These are phyloP conservation scores for Boletus coccyginus DNA, from an alignment of 768 basidiomycete species.

Conservation along the genomic window DNA sequence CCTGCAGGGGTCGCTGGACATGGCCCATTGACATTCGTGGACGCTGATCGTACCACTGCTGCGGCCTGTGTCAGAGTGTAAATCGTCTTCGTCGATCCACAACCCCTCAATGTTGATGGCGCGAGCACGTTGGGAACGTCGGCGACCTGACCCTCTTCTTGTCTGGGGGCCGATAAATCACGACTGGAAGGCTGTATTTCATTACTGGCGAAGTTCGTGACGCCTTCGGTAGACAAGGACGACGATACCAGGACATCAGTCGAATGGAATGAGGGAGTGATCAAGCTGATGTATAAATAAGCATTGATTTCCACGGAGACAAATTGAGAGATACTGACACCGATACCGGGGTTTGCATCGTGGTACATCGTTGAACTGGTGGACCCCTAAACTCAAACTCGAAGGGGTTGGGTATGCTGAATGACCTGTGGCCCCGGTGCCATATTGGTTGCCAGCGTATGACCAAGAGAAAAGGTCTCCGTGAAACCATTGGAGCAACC, in stretches of 20 bases:
- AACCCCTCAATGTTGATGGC: not conserved
- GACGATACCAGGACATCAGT: no score
- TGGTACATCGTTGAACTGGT: not conserved
- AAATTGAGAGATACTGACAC: no score
- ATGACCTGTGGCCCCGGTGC: no score
- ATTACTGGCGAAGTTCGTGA: not conserved
- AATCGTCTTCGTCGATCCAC: conserved; percentile 5
- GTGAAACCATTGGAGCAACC: not conserved
- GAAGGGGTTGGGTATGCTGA: not conserved
- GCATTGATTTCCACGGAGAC: no score
- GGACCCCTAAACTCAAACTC: not conserved
- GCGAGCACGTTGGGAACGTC: not conserved
- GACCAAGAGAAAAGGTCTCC: not conserved
- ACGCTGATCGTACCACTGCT: not conserved
- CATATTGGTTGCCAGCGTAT: no score
- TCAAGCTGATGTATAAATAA: no score
- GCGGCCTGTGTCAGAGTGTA: not conserved
- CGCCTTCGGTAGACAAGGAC: no score
- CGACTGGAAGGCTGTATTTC: not conserved
- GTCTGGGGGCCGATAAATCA: not conserved
- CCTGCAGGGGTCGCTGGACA: not conserved
- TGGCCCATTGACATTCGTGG: conserved; percentile 10
- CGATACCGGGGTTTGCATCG: no score
- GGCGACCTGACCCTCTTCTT: not conserved
- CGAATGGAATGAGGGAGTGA: no score